A percentile compares a stretch with the other conserved stretches of the same genome.
Conservation (phyloP, 2,329 filamentous ascomycete genomes). For the Didymella pinodella region DNA sequence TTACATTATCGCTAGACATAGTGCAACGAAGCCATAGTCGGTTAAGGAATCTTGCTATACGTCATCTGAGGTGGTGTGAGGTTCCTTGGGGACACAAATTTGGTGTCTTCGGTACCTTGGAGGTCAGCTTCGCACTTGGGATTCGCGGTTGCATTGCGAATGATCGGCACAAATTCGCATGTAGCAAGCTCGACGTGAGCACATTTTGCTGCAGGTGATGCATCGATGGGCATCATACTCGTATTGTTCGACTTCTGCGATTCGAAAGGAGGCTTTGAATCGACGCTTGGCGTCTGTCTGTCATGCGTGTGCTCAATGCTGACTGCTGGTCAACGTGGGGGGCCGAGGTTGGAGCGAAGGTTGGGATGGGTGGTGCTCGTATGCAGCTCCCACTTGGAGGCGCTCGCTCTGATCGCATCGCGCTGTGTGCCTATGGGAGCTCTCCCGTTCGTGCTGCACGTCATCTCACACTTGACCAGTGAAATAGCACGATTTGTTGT, state of each 20-base stretch:
- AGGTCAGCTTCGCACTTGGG: not conserved
- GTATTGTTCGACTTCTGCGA: not conserved
- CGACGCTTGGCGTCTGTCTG: not conserved
- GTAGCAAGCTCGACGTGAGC: conserved; percentile 11
- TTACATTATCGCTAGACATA: conserved; percentile 1
- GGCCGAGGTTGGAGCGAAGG: not conserved
- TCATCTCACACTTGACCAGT: conserved; percentile 17
- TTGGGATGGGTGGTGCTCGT: not conserved
- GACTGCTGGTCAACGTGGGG: conserved; percentile 17
- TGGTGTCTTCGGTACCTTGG: not conserved
- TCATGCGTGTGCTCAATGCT: conserved; percentile 12
- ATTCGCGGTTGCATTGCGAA: not conserved
- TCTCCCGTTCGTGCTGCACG: conserved; percentile 18
- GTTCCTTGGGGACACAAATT: conserved; percentile 1
- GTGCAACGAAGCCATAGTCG: not conserved
- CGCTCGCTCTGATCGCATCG: conserved; percentile 14
- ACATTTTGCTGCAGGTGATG: not conserved
- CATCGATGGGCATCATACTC: not conserved
- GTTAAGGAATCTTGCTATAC: not conserved
- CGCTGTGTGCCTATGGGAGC: conserved; percentile 6
- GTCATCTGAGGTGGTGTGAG: conserved; percentile 11
- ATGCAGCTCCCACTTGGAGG: conserved; percentile 1
- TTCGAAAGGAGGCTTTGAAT: conserved; percentile 3
- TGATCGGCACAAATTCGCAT: not conserved
- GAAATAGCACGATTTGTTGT: conserved; percentile 4